phyloP scores from a whole-genome alignment of 208 protist species.

The Leishmania mexicana region DNA sequence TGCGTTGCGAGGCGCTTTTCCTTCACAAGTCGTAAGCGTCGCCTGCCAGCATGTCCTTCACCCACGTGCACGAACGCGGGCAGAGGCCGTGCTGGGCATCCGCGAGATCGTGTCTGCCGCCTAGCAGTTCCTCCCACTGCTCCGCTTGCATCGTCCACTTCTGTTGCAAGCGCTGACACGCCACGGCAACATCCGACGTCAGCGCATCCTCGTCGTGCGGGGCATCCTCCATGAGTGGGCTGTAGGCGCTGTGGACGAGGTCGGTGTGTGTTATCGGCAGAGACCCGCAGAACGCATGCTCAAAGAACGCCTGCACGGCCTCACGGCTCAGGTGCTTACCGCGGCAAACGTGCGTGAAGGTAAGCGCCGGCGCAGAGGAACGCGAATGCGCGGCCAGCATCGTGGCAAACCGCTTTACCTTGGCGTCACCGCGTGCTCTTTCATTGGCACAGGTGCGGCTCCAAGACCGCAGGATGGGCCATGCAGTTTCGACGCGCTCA shows the following conservation, averaged over 20 bases:
- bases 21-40: conserved; percentile 21
- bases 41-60: conserved; percentile 9
- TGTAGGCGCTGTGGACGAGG: conserved; percentile 36
- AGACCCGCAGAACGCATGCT: conserved; percentile 25
- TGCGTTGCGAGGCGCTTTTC: background rate
- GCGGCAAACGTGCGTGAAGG: conserved; percentile 11
- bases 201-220: conserved; percentile 49
- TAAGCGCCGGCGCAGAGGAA: background rate
- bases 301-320: conserved; percentile 23
- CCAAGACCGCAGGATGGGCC: conserved; percentile 35
- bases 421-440: background rate
- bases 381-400: conserved; percentile 25
- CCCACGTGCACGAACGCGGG: conserved; percentile 12
- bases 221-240: conserved; percentile 34
- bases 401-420: conserved; percentile 7
- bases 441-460: conserved; percentile 22
- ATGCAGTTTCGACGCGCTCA: conserved; percentile 36
- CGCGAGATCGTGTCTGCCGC: conserved; percentile 1
- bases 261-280: conserved; percentile 40
- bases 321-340: conserved; percentile 9
- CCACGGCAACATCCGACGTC: conserved; percentile 25
- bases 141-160: background rate
- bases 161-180: conserved; percentile 22
- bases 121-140: conserved; percentile 12
- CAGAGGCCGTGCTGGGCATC: conserved; percentile 24